Base-by-base conservation (phyloP, 208 protist species). In the Acanthamoeba triangularis region DNA sequence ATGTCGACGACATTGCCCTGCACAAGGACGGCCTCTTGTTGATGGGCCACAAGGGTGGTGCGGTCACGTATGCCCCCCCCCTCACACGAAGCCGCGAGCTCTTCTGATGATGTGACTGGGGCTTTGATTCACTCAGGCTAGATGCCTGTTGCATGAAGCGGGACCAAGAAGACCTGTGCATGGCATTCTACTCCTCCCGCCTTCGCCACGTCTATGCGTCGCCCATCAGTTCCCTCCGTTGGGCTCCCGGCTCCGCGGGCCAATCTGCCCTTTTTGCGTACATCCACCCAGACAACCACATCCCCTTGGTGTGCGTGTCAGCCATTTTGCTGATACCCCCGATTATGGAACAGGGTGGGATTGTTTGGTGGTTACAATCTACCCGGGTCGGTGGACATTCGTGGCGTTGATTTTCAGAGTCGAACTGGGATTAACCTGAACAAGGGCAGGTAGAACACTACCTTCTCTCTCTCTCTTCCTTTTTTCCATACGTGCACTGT, bases 301-400 rank as follows among this genome's bases (percentile, higher is more conserved):
- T 18, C 20, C n/a, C n/a, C 54, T 25, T 61, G 16, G 11, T 28
- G 54, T 0, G 18, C 18, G 8, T 6, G 54, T 61, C 54, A 61
- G 4, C 54, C 54, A 61, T 25, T 10, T 18, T 25, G 18, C 59
- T 35, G 37, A 78, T 78, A 3, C 16, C 23, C 69, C 30, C 14
- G 6, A n/a, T 37, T 13, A 4, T 37, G 35, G 10, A 44, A 44
- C 25, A 91, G 84, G 23, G 25, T 91, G 10, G 59, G 84, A 20
- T 33, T 91, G 18, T 91, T 91, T 67, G 84, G 84, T 2, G 84
- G 84, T 11, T 91, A 69, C 54, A 91, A 91, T n/a, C n/a, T 41
- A 4, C 84, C 84, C 10, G 84, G 84, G 8, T 84, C 47, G 13
- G 84, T 69, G 11, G 59, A 91, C 30, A 67, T 72, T 20, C 84